Percentiles rank a stretch among this genome's conserved stretches.
phyloP scores from a whole-genome alignment of 129 eudicot species.

The Apium graveolens region DNA sequence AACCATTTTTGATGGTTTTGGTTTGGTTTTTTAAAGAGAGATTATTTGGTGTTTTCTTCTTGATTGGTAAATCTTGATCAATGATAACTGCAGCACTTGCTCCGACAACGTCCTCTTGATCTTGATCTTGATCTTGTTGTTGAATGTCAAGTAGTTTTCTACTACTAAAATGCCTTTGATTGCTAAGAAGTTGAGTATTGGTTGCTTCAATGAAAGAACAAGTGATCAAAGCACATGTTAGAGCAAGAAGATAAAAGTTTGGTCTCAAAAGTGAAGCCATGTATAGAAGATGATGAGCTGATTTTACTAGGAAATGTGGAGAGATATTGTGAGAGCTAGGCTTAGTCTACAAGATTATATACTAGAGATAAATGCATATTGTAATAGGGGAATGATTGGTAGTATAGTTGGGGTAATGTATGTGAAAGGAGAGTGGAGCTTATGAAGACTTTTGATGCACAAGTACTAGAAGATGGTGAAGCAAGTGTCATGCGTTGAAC shows the following conservation, averaged over 20 bases:
- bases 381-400: not conserved
- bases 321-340: not conserved
- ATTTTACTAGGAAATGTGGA: not conserved
- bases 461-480: not conserved
- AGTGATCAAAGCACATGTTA: not conserved
- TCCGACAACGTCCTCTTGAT: not conserved
- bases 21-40: no score
- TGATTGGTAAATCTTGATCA: not conserved
- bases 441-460: not conserved
- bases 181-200: not conserved
- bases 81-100: no score
- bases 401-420: not conserved
- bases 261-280: constrained; percentile 1
- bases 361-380: not conserved
- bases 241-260: not conserved
- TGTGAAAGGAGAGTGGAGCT: not conserved
- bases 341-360: not conserved
- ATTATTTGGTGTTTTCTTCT: not conserved
- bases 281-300: not conserved
- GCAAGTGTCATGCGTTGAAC: not conserved
- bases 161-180: not conserved
- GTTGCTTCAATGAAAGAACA: not conserved
- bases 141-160: constrained; percentile 3
- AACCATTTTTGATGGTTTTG: not conserved
- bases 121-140: not conserved